phyloP scores from a whole-genome alignment of 495 filamentous ascomycete species.

The Xylaria intraflava region DNA sequence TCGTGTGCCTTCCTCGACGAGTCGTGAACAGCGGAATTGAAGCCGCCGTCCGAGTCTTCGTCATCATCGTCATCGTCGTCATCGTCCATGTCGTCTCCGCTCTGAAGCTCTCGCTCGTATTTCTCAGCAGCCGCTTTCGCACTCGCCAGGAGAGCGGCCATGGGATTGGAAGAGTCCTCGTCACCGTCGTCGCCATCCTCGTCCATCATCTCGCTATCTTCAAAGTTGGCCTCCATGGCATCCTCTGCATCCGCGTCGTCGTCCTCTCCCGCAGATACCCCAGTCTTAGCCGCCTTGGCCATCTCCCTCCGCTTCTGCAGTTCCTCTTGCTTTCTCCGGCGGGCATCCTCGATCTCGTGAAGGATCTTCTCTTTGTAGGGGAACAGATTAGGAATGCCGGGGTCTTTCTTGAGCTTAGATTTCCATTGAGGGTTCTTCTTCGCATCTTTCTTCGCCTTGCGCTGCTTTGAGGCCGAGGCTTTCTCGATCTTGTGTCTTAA shows the following conservation, averaged over 20 bases:
- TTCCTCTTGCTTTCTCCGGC: constrained; percentile 74
- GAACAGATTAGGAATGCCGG: constrained; percentile 94
- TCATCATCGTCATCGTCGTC: constrained; percentile 53
- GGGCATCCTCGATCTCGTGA: constrained; percentile 86
- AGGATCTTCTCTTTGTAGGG: constrained; percentile 95
- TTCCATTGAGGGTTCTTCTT: constrained; percentile 97
- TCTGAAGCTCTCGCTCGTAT: constrained; percentile 60
- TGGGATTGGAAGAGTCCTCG: constrained; percentile 60
- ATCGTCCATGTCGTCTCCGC: constrained; percentile 52
- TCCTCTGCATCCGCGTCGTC: constrained; percentile 37
- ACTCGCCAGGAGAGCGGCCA: constrained; percentile 90
- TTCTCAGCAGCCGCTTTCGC: constrained; percentile 78
- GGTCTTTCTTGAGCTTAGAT: constrained; percentile 90
- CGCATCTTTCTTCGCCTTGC: constrained; percentile 77
- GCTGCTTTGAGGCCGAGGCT: constrained; percentile 80
- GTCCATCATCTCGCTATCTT: constrained; percentile 37
- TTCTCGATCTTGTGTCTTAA: constrained; percentile 95
- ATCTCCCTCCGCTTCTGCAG: constrained; percentile 60
- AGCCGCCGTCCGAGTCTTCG: constrained; percentile 49
- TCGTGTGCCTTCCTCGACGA: constrained; percentile 79
- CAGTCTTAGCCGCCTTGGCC: constrained; percentile 55
- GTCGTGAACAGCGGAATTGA: constrained; percentile 16
- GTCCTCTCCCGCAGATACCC: constrained; percentile 32
- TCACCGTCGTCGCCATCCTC: constrained; percentile 46
- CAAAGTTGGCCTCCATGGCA: constrained; percentile 38